Base-by-base conservation (phyloP, 75 land plant genomes). In the Isoetes taiwanensis region DNA sequence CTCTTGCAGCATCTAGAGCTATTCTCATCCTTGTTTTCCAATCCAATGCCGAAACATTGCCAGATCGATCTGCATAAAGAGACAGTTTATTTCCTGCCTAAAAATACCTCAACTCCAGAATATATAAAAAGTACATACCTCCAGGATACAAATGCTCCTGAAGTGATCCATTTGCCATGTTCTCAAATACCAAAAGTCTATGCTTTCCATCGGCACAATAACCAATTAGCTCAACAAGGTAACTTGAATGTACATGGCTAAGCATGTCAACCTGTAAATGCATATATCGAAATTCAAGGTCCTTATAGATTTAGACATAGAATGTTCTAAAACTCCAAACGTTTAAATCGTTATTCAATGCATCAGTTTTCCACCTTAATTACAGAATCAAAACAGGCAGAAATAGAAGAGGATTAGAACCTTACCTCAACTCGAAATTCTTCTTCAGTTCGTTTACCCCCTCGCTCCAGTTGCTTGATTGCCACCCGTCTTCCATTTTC, bases 111-210 rank as follows among this genome's bases (percentile, higher is more conserved):
- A 4, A 46, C 5, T 6, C 21, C 6, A 3, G 23, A 46, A 23
- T 19, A 6, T n/a, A 46, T 23, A n/a, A 6, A 8, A 5, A n/a
- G n/a, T 46, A 46, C 16, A 23, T 46, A 46, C 50, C 50, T 6
- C 25, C 50, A 5, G 50, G 50, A 16, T 46, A 46, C 21, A 46
- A 23, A 46, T 46, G 50, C 50, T 46, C 21, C 50, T 46, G 50
- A 23, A 46, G 50, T 19, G 16, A 19, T 8, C 50, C 50, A 6
- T 46, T 46, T 19, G 50, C 19, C 50, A 46, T 46, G 50, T 46
- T 19, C 16, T 46, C 50, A n/a, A 19, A 46, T n/a, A 46, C 50
- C 8, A 46, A 23, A 8, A 46, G 50, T 23, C 50, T 46, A 23
- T 46, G 50, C 19, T 46, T 23, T 5, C 16, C 16, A 16, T 46